phyloP scores from a whole-genome alignment of 306 rosid species.

The Dryas drummondii region DNA sequence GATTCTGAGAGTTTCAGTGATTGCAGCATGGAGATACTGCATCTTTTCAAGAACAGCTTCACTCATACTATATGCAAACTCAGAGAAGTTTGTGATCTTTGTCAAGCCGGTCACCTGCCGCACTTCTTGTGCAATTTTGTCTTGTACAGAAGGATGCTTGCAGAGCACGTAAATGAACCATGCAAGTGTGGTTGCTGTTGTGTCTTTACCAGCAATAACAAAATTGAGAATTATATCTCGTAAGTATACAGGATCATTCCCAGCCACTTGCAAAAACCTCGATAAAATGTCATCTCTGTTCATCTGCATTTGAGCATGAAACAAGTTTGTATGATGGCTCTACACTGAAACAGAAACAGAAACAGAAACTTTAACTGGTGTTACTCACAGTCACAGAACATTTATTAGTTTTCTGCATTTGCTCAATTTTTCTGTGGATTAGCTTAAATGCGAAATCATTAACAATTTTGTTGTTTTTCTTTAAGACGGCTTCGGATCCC shows the following conservation, averaged over 20 bases:
- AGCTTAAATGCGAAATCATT: slow-evolving; percentile 54
- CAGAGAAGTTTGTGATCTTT: slow-evolving; percentile 36
- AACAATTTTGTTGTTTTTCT: slow-evolving; percentile 36
- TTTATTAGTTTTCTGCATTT: slow-evolving; percentile 38
- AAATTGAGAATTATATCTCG: slow-evolving; percentile 67
- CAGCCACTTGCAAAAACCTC: slow-evolving; percentile 54
- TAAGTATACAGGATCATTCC: slow-evolving; percentile 40
- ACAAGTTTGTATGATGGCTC: slow-evolving; percentile 5
- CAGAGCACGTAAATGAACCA: slow-evolving; percentile 76
- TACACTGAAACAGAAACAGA: slow-evolving; percentile 20
- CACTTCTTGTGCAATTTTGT: slow-evolving; percentile 60
- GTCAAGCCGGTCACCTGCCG: slow-evolving; percentile 38
- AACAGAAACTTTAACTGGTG: slow-evolving; percentile 12
- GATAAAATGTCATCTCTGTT: slow-evolving; percentile 63
- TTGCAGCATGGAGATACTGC: slow-evolving; percentile 72
- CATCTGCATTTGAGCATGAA: slow-evolving; percentile 35
- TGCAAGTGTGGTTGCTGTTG: slow-evolving; percentile 65
- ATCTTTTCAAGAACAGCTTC: slow-evolving; percentile 64
- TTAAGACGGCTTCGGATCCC: slow-evolving; percentile 62
- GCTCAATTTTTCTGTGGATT: slow-evolving; percentile 48
- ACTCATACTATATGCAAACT: slow-evolving; percentile 40
- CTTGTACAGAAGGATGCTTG: slow-evolving; percentile 62
- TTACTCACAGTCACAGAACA: slow-evolving; percentile 55
- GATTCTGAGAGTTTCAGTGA: slow-evolving; percentile 81
- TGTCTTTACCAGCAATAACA: slow-evolving; percentile 76